Evolutionary conservation across 2,329 filamentous ascomycete genomes (phyloP).

Genomic region (Aspergillus udagawae): DNA sequence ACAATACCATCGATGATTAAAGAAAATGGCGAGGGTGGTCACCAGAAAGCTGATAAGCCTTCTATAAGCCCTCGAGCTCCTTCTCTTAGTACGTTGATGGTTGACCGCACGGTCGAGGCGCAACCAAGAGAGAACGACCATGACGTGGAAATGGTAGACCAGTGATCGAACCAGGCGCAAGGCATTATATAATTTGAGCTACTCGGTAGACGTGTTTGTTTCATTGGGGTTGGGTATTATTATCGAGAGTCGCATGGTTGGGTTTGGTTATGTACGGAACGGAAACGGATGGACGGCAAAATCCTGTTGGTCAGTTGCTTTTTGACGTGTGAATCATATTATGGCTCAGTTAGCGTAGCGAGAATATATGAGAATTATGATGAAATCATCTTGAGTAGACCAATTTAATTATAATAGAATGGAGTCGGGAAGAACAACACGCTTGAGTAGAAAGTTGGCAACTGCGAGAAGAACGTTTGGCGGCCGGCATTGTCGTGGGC

Average conservation of each 20-base stretch:
- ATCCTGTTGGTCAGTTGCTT: background rate
- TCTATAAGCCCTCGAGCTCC: slow-evolving; percentile 30
- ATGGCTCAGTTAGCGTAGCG: background rate
- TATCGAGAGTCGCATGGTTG: background rate
- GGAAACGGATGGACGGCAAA: background rate
- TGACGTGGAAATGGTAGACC: slow-evolving; percentile 60
- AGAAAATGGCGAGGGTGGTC: slow-evolving; percentile 20
- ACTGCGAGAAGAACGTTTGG: too few relatives aligned
- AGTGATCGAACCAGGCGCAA: slow-evolving; percentile 17
- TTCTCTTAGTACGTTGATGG: slow-evolving; percentile 52
- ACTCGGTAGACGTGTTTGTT: background rate
- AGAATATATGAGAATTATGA: background rate
- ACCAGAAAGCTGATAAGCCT: slow-evolving; percentile 15
- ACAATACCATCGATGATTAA: slow-evolving; percentile 13
- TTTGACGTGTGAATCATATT: background rate
- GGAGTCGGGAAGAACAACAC: background rate
- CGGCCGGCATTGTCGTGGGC: too few relatives aligned
- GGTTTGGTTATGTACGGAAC: background rate
- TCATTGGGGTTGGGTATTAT: background rate
- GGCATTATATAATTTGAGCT: background rate
- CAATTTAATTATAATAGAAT: background rate
- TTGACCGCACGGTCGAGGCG: slow-evolving; percentile 51
- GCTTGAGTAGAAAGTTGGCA: too few relatives aligned
- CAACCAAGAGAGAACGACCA: slow-evolving; percentile 37
- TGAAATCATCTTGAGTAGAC: too few relatives aligned